Conservation (phyloP, 805 yeast genomes). For the Citeromyces matritensis region DNA sequence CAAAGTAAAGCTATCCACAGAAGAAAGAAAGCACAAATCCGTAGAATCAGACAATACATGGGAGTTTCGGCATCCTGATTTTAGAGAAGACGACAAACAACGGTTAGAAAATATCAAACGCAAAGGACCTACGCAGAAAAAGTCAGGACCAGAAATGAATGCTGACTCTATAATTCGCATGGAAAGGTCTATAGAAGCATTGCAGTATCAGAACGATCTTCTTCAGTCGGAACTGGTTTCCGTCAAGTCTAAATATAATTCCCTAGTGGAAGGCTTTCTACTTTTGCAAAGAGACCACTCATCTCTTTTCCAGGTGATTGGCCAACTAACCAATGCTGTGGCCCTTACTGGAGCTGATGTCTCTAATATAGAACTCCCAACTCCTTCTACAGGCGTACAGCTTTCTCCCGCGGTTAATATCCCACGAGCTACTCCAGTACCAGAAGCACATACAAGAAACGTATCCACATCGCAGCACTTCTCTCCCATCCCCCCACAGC, state of each 20-base stretch:
- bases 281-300: constrained; percentile 43
- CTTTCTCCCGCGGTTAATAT: neutral
- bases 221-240: constrained; percentile 19
- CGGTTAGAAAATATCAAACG: constrained; percentile 79
- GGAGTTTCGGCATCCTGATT: constrained; percentile 92
- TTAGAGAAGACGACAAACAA: constrained; percentile 60
- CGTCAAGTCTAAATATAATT: constrained; percentile 43
- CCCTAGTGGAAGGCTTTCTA: constrained; percentile 46
- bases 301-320: constrained; percentile 35
- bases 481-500: neutral
- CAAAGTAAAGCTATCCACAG: constrained; percentile 67
- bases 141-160: constrained; percentile 11
- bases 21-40: constrained; percentile 27
- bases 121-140: constrained; percentile 51
- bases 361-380: constrained; percentile 49
- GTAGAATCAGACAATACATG: constrained; percentile 73
- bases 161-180: constrained; percentile 14
- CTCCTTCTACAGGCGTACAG: constrained; percentile 10
- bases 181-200: constrained; percentile 11
- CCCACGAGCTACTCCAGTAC: constrained; percentile 3
- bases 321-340: constrained; percentile 30
- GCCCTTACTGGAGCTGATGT: constrained; percentile 47
- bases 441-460: constrained; percentile 3
- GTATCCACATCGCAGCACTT: constrained; percentile 3
- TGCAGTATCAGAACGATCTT: constrained; percentile 17